These are phyloP conservation scores for Sporothrix mexicana DNA, from an alignment of 2,329 filamentous ascomycete genomes.

Conservation along the genomic window DNA sequence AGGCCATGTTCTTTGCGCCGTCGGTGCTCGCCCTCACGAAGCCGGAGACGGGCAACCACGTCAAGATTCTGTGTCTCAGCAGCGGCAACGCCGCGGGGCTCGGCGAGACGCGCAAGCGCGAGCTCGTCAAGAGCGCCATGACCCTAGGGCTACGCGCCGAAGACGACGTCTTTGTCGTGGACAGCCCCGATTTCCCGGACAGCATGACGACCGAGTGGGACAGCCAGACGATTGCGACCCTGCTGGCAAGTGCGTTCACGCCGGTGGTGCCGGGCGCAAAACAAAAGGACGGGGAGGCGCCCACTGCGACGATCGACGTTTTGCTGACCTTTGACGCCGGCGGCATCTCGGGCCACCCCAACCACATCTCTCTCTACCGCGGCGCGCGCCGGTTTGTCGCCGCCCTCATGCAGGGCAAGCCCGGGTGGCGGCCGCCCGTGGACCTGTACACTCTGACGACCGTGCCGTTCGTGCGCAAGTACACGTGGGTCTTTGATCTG, in stretches of 20 bases:
- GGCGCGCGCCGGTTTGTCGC: conserved; percentile 77
- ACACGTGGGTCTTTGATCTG: conserved; percentile 75
- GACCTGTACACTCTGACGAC: conserved; percentile 84
- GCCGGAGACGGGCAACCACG: conserved; percentile 81
- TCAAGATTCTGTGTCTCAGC: conserved; percentile 93
- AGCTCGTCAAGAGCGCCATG: conserved; percentile 80
- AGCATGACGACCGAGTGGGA: conserved; percentile 86
- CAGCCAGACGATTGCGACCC: conserved; percentile 67
- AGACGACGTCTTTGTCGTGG: conserved; percentile 84
- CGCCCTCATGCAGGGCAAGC: conserved; percentile 65
- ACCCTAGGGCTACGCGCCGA: conserved; percentile 74
- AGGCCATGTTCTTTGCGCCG: conserved; percentile 99
- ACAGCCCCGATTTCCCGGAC: conserved; percentile 83
- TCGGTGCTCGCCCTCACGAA: conserved; percentile 82
- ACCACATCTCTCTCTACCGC: conserved; percentile 88
- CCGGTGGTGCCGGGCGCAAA: conserved; percentile 50
- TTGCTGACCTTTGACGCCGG: conserved; percentile 87
- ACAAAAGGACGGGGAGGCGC: conserved; percentile 42
- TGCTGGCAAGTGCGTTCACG: conserved; percentile 76
- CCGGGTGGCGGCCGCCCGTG: conserved; percentile 73
- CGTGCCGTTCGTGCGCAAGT: conserved; percentile 78
- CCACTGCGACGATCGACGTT: conserved; percentile 70
- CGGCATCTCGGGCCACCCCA: conserved; percentile 87
- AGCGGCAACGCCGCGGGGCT: conserved; percentile 89
- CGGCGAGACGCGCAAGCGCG: conserved; percentile 79